Base-by-base conservation (phyloP, 179 eudicot genomes). In the Camellia oleifera region DNA sequence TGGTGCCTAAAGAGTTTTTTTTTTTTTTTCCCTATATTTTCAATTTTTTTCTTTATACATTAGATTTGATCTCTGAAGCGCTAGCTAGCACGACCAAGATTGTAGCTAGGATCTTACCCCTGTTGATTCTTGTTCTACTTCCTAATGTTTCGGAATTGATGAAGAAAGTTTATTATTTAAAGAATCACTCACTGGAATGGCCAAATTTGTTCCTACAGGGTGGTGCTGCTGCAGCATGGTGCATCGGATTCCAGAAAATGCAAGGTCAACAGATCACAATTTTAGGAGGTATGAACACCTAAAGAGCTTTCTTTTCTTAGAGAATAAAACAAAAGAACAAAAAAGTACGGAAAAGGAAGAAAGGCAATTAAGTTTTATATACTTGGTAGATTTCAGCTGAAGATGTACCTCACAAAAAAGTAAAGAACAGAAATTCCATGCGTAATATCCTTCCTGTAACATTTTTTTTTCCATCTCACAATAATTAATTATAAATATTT, bases 171-270 rank as follows among this genome's bases (percentile, higher is more conserved):
- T 32, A 32, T 32, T 32, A 32, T 32, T 32, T 32, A 32, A 5
- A 53, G 0, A 7, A n/a, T 64, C 26, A 4, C 73, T 52, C 4
- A 4, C 1, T 10, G 52, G 42, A 40, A n/a, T 40, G 18, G 50
- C 48, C 17, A 3, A 15, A 18, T 57, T 69, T 74, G 7, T 79
- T 79, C 78, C 76, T 83, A 78, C 88, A 96, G 99, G 92, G 89
- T 64, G 98, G 97, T 60, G 92, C 91, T 60, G 92, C 91, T 76
- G 89, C 86, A 50, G 91, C 90, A 12, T 96, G 99, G 99, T 96
- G 99, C 83, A 94, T 94, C 87, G 99, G 98, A 63, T 85, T 94
- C 78, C 98, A 94, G 93, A 90, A 90, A 85, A 87, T 88, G 58
- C 87, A 88, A 45, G 95, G 97, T 81, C 97, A 94, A 83, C 84